Conservation (phyloP, 768 basidiomycete species). For the Polyporus arcularius region DNA sequence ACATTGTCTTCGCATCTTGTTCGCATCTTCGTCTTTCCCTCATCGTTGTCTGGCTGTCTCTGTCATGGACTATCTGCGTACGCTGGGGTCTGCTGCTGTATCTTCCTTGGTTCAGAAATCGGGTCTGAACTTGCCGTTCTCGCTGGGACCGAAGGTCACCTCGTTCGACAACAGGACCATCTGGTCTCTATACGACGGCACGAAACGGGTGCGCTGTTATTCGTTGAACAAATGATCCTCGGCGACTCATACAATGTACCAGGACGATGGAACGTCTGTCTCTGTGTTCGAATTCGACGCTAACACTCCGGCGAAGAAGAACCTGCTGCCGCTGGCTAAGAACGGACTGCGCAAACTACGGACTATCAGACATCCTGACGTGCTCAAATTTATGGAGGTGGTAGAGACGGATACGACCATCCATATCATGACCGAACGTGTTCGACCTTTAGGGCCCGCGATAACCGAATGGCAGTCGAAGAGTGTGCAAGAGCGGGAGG, state of each 20-base stretch:
- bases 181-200: slow-evolving; percentile 86
- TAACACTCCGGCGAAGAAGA: slow-evolving; percentile 56
- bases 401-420: slow-evolving; percentile 86
- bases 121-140: slow-evolving; percentile 86
- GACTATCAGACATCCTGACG: slow-evolving; percentile 91
- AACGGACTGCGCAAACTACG: slow-evolving; percentile 91
- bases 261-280: slow-evolving; percentile 87
- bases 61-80: slow-evolving; percentile 82
- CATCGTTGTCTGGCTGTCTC: not conserved
- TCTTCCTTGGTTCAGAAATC: slow-evolving; percentile 92
- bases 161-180: slow-evolving; percentile 68
- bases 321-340: slow-evolving; percentile 73
- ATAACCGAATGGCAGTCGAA: slow-evolving; percentile 66
- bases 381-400: slow-evolving; percentile 93
- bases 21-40: not conserved
- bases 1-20: not conserved
- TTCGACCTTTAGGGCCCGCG: slow-evolving; percentile 68
- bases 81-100: slow-evolving; percentile 81
- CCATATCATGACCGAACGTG: slow-evolving; percentile 94
- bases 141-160: slow-evolving; percentile 71
- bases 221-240: not conserved
- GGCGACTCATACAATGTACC: slow-evolving; percentile 19
- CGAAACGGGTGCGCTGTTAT: slow-evolving; percentile 66
- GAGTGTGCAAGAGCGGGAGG: slow-evolving; percentile 66
- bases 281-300: slow-evolving; percentile 94